Evolutionary conservation across 1,284 basidiomycete genomes (phyloP).

Genomic region (Sutorius eximius): DNA sequence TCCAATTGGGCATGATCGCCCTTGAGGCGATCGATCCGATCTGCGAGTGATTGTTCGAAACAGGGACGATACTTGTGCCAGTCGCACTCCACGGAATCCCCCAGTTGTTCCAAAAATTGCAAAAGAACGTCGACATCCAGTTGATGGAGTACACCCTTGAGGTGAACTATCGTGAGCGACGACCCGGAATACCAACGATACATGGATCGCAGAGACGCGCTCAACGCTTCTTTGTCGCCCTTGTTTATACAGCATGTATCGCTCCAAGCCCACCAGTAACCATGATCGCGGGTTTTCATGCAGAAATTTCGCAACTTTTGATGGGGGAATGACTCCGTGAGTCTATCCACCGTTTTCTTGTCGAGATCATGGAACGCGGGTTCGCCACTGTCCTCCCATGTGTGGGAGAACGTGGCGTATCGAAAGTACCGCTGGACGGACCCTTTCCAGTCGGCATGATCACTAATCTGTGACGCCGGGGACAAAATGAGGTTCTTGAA

Average conservation of each 20-base stretch:
- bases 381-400: conserved; percentile 7
- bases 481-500: conserved; percentile 8
- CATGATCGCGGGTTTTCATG: not conserved
- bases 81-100: conserved; percentile 7
- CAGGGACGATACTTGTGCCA: conserved; percentile 8
- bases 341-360: not conserved
- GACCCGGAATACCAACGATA: conserved; percentile 16
- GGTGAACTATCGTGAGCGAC: conserved; percentile 14
- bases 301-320: conserved; percentile 13
- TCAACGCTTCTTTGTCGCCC: conserved; percentile 6
- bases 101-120: not conserved
- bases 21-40: no score
- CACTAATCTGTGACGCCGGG: not conserved
- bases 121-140: not conserved
- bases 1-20: no score
- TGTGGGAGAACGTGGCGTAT: conserved; percentile 9
- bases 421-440: not conserved
- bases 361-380: conserved; percentile 2
- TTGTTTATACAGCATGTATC: conserved; percentile 23
- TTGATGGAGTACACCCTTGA: conserved; percentile 5
- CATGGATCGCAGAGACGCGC: conserved; percentile 15
- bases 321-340: not conserved
- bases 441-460: not conserved
- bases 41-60: no score
- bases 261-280: conserved; percentile 17